phyloP scores from a whole-genome alignment of 2,329 filamentous ascomycete genomes.

The Neophaeococcomyces aloes region DNA sequence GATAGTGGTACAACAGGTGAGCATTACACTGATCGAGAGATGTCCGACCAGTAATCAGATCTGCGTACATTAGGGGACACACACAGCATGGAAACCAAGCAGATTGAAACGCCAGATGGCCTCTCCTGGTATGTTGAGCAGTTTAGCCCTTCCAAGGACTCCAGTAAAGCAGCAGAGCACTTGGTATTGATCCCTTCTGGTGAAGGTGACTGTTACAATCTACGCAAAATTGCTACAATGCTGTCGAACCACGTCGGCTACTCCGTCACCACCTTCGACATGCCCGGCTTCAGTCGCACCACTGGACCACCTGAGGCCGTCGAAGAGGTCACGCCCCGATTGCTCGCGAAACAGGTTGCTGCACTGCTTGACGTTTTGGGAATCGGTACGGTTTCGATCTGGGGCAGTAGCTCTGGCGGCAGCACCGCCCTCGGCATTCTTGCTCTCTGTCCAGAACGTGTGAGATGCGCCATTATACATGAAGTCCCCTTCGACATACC shows the following conservation, averaged over 20 bases:
- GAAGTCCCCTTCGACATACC: background rate
- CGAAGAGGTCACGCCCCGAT: background rate
- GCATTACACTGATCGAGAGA: too few species aligned
- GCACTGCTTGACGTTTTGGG: background rate
- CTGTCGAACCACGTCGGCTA: background rate
- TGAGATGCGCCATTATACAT: background rate
- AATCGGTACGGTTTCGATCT: background rate
- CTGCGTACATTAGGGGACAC: too few species aligned
- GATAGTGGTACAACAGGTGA: too few species aligned
- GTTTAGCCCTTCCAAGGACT: background rate
- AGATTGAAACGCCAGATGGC: background rate
- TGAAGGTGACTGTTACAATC: background rate
- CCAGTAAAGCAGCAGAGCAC: background rate
- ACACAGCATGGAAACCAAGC: slow-evolving; percentile 26
- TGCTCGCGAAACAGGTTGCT: background rate
- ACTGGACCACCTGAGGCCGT: background rate
- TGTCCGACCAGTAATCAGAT: too few species aligned
- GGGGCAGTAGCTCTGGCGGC: background rate
- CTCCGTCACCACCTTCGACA: background rate
- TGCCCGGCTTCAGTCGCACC: background rate
- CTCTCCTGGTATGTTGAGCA: background rate
- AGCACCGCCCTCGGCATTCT: background rate
- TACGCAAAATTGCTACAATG: background rate
- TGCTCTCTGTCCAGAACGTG: background rate
- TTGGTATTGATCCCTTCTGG: background rate